Percentiles rank a stretch among this genome's conserved stretches.
These are phyloP conservation scores for Piper betle DNA, from an alignment of 164 flowering plant species.

Conservation along the genomic window DNA sequence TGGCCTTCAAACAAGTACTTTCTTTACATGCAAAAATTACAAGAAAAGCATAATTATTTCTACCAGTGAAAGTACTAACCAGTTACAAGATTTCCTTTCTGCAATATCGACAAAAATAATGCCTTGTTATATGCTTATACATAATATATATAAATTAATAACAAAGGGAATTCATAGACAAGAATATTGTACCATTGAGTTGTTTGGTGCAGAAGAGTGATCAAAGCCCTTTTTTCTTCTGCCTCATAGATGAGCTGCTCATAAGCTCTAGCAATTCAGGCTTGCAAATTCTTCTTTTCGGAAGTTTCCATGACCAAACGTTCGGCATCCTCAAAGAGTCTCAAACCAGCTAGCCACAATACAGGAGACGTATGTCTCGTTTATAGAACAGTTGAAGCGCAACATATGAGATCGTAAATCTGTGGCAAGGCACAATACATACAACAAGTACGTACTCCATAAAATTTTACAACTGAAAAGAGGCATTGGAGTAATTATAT, in stretches of 20 bases:
- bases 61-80: too few species aligned
- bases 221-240: slow-evolving; percentile 20
- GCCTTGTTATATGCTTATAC: too few species aligned
- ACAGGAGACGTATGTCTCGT: slow-evolving; percentile 67
- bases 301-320: slow-evolving; percentile 29
- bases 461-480: too few species aligned
- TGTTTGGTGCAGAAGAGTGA: slow-evolving; percentile 9
- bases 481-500: too few species aligned
- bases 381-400: slow-evolving; percentile 63
- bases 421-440: too few species aligned
- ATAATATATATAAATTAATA: too few species aligned
- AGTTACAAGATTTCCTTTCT: too few species aligned
- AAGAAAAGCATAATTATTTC: too few species aligned
- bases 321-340: slow-evolving; percentile 53
- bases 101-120: too few species aligned
- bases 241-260: slow-evolving; percentile 51
- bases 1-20: slow-evolving; percentile 94
- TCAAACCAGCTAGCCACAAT: slow-evolving; percentile 58
- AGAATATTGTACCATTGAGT: slow-evolving; percentile 21
- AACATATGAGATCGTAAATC: slow-evolving; percentile 64
- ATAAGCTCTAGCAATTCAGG: slow-evolving; percentile 48
- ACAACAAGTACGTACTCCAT: too few species aligned
- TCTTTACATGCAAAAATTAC: too few species aligned
- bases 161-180: background rate
- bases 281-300: slow-evolving; percentile 47